Base-by-base conservation (phyloP, 257 asterid genomes). In the Petrea volubilis region DNA sequence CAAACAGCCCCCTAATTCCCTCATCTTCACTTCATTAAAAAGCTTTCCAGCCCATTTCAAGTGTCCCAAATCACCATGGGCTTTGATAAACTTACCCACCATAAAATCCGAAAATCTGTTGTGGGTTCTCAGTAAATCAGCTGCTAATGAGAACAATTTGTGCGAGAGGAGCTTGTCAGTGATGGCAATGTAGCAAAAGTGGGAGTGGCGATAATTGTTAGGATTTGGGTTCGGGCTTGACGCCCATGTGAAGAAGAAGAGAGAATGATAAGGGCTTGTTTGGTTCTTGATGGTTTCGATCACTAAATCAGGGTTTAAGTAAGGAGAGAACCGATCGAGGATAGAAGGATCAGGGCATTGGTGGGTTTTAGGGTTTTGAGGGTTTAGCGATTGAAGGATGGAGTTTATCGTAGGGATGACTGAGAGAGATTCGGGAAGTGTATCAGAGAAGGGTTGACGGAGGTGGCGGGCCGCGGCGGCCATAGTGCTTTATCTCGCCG, bases 221-320 rank as follows among this genome's bases (percentile, higher is more conserved):
- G 85, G 83, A 38, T 76, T 79, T 17, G 82, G 76, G 71, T 27
- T 49, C 31, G 78, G 78, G 73, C 34, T 76, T 0, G 90, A 70
- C 24, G 83, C 81, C 86, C 86, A 85, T 65, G 55, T 78, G 83
- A 85, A 85, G 79, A 85, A 85, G 83, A 67, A 78, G 73, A 85
- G 84, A 64, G 86, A 57, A 47, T 74, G 88, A 62, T 62, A 74
- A 60, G 90, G 90, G 64, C 24, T 76, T 7, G 78, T 29, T 50
- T 73, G 84, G 72, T 13, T 21, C 1, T 74, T 73, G 72, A 85
- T 69, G 20, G 75, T 27, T 49, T 80, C 64, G 60, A 71, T 20
- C 27, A 82, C 86, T 23, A 85, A 65, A 34, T 67, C 27, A 27
- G 71, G 81, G n/a, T 68, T 78, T 59, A 85, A 49, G 64, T 63